Percentiles rank a stretch among this genome's conserved stretches.
phyloP scores from a whole-genome alignment of 2,329 filamentous ascomycete species.

The Scytalidium lignicola region DNA sequence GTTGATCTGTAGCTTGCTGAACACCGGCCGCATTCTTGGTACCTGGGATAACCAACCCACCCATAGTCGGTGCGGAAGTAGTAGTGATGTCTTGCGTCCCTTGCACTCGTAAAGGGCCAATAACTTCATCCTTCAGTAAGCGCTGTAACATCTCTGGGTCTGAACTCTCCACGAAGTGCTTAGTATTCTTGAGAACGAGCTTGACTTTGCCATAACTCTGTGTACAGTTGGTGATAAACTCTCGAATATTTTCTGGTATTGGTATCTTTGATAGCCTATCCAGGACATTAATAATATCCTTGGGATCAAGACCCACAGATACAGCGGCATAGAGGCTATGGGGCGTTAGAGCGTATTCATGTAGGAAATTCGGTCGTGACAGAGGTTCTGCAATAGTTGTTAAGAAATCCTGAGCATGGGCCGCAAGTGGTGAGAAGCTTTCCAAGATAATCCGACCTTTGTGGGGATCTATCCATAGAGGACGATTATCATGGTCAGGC shows the following conservation, averaged over 20 bases:
- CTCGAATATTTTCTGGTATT: slow-evolving; percentile 72
- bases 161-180: slow-evolving; percentile 88
- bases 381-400: slow-evolving; percentile 93
- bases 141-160: slow-evolving; percentile 82
- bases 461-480: slow-evolving; percentile 87
- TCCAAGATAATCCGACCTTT: slow-evolving; percentile 87
- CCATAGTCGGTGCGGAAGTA: slow-evolving; percentile 79
- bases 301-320: slow-evolving; percentile 83
- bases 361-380: slow-evolving; percentile 82
- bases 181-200: slow-evolving; percentile 88
- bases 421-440: slow-evolving; percentile 84
- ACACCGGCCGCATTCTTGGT: slow-evolving; percentile 90
- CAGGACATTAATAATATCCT: slow-evolving; percentile 85
- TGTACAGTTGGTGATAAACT: slow-evolving; percentile 72
- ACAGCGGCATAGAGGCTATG: slow-evolving; percentile 95
- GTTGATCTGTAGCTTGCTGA: slow-evolving; percentile 58
- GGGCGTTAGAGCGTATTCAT: slow-evolving; percentile 87
- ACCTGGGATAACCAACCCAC: slow-evolving; percentile 83
- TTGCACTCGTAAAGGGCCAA: slow-evolving; percentile 74
- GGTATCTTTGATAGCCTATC: slow-evolving; percentile 86
- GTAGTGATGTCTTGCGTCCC: slow-evolving; percentile 66
- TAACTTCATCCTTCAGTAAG: slow-evolving; percentile 78
- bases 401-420: slow-evolving; percentile 86
- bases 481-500: slow-evolving; percentile 81
- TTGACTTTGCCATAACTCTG: slow-evolving; percentile 94